Evolutionary conservation across 2,329 filamentous ascomycete species (phyloP), one percentile per base, ranked within the genome.

Genomic region (Coniochaeta pulveracea): DNA sequence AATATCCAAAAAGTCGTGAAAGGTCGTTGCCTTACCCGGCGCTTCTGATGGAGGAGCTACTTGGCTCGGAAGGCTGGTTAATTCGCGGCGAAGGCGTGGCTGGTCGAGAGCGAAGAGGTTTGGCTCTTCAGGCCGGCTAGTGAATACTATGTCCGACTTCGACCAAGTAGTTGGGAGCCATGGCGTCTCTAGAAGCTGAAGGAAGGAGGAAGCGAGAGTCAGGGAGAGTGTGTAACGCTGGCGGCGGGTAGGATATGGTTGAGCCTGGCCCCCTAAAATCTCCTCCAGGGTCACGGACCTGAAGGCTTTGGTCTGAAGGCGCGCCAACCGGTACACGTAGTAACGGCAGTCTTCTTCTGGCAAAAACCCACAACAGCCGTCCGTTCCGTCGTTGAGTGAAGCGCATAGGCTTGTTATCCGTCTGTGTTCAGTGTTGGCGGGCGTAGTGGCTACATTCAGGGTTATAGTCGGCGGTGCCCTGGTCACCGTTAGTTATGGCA

Each of bases 121-220:
- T 16, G 34, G 26, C 2, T 39, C 19, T 2, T 30, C 23, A 17
- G 18, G 17, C 12, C 36, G 31, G 8, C 12, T 27, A 21, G 36
- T 17, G 37, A 45, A 47, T 9, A 39, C 17, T 14, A 51, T 43
- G 17, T 48, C 44, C 1, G 24, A 25, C n/a, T 44, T 46, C 5
- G 19, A 40, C 3, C 33, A 40, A 1, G 39, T 33, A 0, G 23
- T 19, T 0, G 41, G 28, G 6, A 51, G 34, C 48, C 48, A 53
- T 1, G 44, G 44, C 0, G 47, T 42, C 3, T 43, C 41, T 0
- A 46, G 33, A 0, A 52, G 37, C 27, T 52, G 49, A 1, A 53
- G 34, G 25, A 49, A 49, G 1, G 46, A 49, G 1, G 47, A 51
- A 3, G 47, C 43, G 5, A 51, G 11, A 4, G 33, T 43, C 0